Base-by-base conservation (phyloP, 768 basidiomycete species). In the Leccinum olivaceopallidum region DNA sequence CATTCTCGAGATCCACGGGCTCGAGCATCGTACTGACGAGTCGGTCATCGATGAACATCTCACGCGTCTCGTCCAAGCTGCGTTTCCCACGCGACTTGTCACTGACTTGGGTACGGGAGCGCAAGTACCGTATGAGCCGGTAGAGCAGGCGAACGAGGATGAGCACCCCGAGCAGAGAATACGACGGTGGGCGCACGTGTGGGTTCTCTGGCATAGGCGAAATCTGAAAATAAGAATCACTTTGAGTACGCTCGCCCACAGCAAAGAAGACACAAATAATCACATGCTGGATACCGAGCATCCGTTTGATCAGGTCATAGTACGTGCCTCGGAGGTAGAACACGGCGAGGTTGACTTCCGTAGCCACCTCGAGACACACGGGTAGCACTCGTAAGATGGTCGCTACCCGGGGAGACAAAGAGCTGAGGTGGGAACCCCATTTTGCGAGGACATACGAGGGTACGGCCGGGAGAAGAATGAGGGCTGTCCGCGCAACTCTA, bases 301-400 rank as follows among this genome's bases (percentile, higher is more conserved):
- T 24, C 62, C 93, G 80, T 71, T 86, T 89, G 53, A 80, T 73
- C 18, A 91, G 68, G 69, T 88, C 85, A 72, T 95, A 89, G 70
- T 94, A 94, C n/a, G 80, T 81, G 7, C 93, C 93, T 55, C 78
- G 80, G 39, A 94, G 73, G 74, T 94, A 94, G 73, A 95, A 95
- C 39, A 87, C 61, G 1, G 90, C 90, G 2, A 95, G 79, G 68
- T 95, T 94, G 53, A 89, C 71, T 65, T 95, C 92, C 3, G 83
- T 75, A 7, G 80, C 73, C 14, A 86, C 70, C 57, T 87, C 85
- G n/a, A 92, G 62, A 6, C 75, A 69, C 1, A 65, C 61, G n/a
- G 89, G 85, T 26, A 89, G 53, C 24, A 63, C 64, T 13, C 71
- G 73, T 4, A 81, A 58, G 6, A 67, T 9, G 2, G 62, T 65